Base-by-base conservation (phyloP, 768 basidiomycete genomes). In the Suillus spraguei region DNA sequence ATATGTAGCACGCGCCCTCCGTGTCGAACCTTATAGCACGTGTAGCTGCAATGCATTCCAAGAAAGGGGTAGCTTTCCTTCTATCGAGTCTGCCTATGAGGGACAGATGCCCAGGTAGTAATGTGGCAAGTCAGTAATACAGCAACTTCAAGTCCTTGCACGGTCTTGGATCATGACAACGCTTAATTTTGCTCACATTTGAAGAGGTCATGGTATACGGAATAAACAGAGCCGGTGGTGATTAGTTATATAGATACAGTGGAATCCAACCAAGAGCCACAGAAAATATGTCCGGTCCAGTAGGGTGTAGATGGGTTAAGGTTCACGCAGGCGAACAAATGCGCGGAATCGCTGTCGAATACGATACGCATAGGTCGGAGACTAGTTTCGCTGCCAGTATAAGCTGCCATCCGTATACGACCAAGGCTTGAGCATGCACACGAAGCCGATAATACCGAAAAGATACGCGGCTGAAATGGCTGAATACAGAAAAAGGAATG, bases 361-460 rank as follows among this genome's bases (percentile, higher is more conserved):
- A 24, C n/a, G 11, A 17, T 4, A 4, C 28, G 3, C 50, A 52
- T 10, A 32, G 50, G 28, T 32, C 17, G 49, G 8, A 52, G 33
- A 53, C 13, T 13, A 42, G 39, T 4, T 49, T 60, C 67, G 70
- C 32, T 39, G 63, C 84, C 85, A 86, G 68, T 83, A 85, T 39
- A 83, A 54, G 47, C 75, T 77, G 35, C 70, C 71, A 33, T 72
- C 71, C 14, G 71, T 75, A 8, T 60, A 63, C 9, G 87, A 85
- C 87, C 85, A 88, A 13, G 76, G 68, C n/a, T 69, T 66, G 13
- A 92, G 78, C n/a, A 81, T 78, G 58, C 72, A 83, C 8, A 78
- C 68, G 68, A 93, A 94, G 0, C 79, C 83, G 1, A 79, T 72
- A 13, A 93, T 80, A 0, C 93, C 93, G 3, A 80, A 39, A 13